Evolutionary conservation across 2,329 filamentous ascomycete species (phyloP), one percentile per base, ranked within the genome.

Genomic region (Pseudogymnoascus sp.): DNA sequence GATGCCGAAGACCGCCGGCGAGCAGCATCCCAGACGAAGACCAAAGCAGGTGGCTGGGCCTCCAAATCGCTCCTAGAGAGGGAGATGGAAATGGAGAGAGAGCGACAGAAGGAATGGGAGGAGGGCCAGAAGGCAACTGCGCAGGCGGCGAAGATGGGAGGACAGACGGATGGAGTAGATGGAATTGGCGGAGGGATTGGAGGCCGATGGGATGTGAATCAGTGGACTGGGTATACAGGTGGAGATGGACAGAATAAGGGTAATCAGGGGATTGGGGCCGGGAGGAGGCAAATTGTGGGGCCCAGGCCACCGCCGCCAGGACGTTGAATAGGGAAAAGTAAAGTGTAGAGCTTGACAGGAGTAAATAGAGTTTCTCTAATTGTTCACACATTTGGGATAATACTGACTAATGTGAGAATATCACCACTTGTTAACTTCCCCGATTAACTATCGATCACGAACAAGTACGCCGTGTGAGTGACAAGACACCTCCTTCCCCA

Each of bases 211-310:
- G 89, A 93, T 68, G 86, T 91, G 10, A 84, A 86, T 63, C 89
- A 91, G 75, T 91, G 89, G 84, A 79, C 79, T 66, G 89, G 89
- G 0, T 93, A 83, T 70, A 89, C 88, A 16, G 89, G 89, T 3
- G 89, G 90, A 1, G 89, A 92, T 73, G 83, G 81, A 66, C 86
- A 91, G 79, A 92, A 91, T 71, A 82, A 81, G 66, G 88, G 87
- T 1, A 73, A 73, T 2, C 79, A 84, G 66, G 87, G 87, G 1
- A 89, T 88, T 65, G 88, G 90, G 42, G 85, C 87, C 0, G 87
- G 87, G 0, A 80, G 88, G 72, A 82, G 90, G 72, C 89, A 90
- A 78, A 92, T 93, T 74, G 86, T 90, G n/a, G 90, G 90, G 10
- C 89, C 89, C 0, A 79, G 89, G 71, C 88, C 89, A 59, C 78